Conservation (phyloP, 163 green algal genomes). For the Picocystis sp. region DNA sequence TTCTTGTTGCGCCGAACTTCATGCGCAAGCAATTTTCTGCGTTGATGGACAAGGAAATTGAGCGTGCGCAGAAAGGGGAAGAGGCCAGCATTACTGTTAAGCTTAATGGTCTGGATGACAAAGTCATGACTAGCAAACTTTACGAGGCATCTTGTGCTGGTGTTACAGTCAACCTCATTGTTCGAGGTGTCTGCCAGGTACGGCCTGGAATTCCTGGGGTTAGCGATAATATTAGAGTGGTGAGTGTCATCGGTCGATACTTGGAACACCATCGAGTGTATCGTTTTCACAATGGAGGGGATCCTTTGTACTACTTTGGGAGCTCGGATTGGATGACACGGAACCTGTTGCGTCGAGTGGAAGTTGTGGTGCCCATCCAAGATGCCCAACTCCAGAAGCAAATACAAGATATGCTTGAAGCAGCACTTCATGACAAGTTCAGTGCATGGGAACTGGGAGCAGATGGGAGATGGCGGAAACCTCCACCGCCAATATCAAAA, state of each 20-base stretch:
- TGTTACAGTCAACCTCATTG: conserved; percentile 33
- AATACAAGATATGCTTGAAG: conserved; percentile 12
- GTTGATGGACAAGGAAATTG: conserved; percentile 32
- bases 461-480: too few species aligned
- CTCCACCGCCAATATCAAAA: too few species aligned
- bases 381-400: conserved; percentile 15
- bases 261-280: conserved; percentile 37
- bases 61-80: conserved; percentile 19
- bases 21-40: conserved; percentile 20
- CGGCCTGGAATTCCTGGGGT: conserved; percentile 28
- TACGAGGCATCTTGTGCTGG: conserved; percentile 30
- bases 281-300: conserved; percentile 31
- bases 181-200: conserved; percentile 34
- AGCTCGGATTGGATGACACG: conserved; percentile 40
- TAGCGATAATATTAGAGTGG: conserved; percentile 36
- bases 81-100: conserved; percentile 25
- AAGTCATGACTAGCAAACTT: conserved; percentile 22
- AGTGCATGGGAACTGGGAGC: too few species aligned
- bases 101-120: conserved; percentile 35
- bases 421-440: too few species aligned
- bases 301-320: conserved; percentile 36
- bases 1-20: conserved; percentile 26
- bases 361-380: conserved; percentile 31
- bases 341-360: conserved; percentile 34
- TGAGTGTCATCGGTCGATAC: conserved; percentile 37